Conservation (phyloP, 805 yeast genomes). For the Ogataea populi-albae region DNA sequence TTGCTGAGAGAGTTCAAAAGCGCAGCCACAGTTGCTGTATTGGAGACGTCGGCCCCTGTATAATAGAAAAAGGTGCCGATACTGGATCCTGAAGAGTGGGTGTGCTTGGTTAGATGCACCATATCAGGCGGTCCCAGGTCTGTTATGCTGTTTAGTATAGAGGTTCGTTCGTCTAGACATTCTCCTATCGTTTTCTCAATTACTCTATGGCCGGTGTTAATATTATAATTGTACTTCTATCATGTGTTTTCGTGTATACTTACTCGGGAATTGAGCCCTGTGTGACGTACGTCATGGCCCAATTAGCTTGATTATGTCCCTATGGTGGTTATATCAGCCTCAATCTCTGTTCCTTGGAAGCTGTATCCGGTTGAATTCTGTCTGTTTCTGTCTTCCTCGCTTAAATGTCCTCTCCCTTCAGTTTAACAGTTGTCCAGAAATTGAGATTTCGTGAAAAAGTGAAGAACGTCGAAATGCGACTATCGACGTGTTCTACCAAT, state of each 20-base stretch:
- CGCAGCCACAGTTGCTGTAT: constrained; percentile 76
- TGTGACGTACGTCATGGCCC: constrained; percentile 38
- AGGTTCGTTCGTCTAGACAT: constrained; percentile 62
- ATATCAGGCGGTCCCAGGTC: constrained; percentile 76
- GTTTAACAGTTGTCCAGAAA: too few relatives aligned
- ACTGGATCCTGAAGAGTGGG: constrained; percentile 26
- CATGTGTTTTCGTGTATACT: constrained; percentile 24
- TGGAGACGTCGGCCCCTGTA: constrained; percentile 73
- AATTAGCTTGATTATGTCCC: neutral
- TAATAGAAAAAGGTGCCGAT: constrained; percentile 73
- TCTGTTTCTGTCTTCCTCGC: too few relatives aligned
- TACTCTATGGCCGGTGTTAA: constrained; percentile 39
- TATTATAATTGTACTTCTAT: neutral
- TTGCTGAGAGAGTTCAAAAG: constrained; percentile 66
- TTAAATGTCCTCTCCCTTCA: too few relatives aligned
- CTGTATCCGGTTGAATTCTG: neutral
- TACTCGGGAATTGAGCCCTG: constrained; percentile 66
- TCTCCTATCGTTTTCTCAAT: constrained; percentile 47
- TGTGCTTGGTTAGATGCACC: constrained; percentile 46
- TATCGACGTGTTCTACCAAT: too few relatives aligned
- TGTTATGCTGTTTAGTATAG: constrained; percentile 52
- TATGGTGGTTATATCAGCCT: neutral
- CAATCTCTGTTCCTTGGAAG: neutral
- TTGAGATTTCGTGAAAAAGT: too few relatives aligned
- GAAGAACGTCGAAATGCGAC: too few relatives aligned